Percentiles rank a stretch among this genome's conserved stretches.
phyloP scores from a whole-genome alignment of 2,329 filamentous ascomycete species.

The Beauveria pseudobassiana region DNA sequence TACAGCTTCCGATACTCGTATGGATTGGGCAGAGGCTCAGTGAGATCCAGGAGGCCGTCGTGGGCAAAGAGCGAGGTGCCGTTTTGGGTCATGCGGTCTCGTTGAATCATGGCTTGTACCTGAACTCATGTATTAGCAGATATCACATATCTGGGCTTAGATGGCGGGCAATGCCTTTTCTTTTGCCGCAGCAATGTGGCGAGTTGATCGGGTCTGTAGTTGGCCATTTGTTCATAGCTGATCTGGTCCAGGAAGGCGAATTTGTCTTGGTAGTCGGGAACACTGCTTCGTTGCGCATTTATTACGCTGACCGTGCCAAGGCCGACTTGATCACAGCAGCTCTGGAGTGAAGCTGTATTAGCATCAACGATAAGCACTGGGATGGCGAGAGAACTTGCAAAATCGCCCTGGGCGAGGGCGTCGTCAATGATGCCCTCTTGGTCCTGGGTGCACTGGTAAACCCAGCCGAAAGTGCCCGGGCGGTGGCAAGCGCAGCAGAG shows the following conservation, averaged over 20 bases:
- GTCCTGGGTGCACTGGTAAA: constrained; percentile 68
- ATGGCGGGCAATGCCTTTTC: constrained; percentile 32
- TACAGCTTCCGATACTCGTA: constrained; percentile 27
- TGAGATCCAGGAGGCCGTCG: constrained; percentile 14
- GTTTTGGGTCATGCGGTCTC: constrained; percentile 19
- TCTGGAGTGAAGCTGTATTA: constrained; percentile 5
- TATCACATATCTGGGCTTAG: neutral
- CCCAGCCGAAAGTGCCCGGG: constrained; percentile 55
- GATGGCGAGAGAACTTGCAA: neutral
- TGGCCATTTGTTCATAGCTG: constrained; percentile 30
- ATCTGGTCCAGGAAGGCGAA: constrained; percentile 40
- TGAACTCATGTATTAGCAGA: constrained; percentile 16
- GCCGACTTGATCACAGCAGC: constrained; percentile 28
- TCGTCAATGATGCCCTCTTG: constrained; percentile 34
- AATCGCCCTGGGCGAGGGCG: constrained; percentile 18
- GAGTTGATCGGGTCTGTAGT: constrained; percentile 42
- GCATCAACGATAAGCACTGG: neutral
- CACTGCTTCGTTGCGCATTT: constrained; percentile 29
- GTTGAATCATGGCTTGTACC: constrained; percentile 26
- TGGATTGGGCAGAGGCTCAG: constrained; percentile 12
- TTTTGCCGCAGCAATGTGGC: constrained; percentile 40
- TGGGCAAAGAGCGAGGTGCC: constrained; percentile 17
- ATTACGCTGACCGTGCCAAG: constrained; percentile 24
- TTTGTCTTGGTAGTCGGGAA: constrained; percentile 33
- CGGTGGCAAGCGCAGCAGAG: constrained; percentile 52